A percentile compares a stretch with the other conserved stretches of the same genome.
Conservation (phyloP, 371 early-diverging fungal species). For the Haplosporangium sp. region DNA sequence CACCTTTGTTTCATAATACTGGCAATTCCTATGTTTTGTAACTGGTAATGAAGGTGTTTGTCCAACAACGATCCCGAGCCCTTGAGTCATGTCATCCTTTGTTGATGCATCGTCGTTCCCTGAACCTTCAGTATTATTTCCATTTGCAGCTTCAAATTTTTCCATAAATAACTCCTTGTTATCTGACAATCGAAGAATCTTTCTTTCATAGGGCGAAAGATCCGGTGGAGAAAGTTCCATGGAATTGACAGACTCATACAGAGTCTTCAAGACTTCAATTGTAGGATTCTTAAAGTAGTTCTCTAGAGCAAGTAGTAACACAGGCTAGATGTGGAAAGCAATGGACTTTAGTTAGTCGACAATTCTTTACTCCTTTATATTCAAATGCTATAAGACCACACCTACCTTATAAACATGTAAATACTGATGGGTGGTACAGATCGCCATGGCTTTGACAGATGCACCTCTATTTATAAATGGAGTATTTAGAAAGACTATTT, state of each 20-base stretch:
- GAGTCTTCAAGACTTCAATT: conserved; percentile 77
- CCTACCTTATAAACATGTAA: conserved; percentile 93
- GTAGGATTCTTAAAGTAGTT: conserved; percentile 88
- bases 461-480: conserved; percentile 68
- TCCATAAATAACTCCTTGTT: conserved; percentile 89
- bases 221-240: conserved; percentile 89
- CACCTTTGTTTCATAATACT: conserved; percentile 88
- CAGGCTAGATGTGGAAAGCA: conserved; percentile 65
- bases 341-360: too few species aligned
- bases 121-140: conserved; percentile 1
- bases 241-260: conserved; percentile 86
- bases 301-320: conserved; percentile 89
- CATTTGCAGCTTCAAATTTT: conserved; percentile 67
- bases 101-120: conserved; percentile 15
- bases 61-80: conserved; percentile 48
- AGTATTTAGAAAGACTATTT: too few species aligned
- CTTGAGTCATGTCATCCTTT: conserved; percentile 42
- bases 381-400: neutral
- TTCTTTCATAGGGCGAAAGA: conserved; percentile 80
- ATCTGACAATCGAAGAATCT: conserved; percentile 83
- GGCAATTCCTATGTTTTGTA: conserved; percentile 83
- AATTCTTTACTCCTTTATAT: too few species aligned
- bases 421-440: conserved; percentile 89
- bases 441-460: conserved; percentile 93
- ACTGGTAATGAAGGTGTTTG: conserved; percentile 30